These are phyloP conservation scores for Kalmusia sp. DNA, from an alignment of 2,329 filamentous ascomycete genomes.

Conservation along the genomic window DNA sequence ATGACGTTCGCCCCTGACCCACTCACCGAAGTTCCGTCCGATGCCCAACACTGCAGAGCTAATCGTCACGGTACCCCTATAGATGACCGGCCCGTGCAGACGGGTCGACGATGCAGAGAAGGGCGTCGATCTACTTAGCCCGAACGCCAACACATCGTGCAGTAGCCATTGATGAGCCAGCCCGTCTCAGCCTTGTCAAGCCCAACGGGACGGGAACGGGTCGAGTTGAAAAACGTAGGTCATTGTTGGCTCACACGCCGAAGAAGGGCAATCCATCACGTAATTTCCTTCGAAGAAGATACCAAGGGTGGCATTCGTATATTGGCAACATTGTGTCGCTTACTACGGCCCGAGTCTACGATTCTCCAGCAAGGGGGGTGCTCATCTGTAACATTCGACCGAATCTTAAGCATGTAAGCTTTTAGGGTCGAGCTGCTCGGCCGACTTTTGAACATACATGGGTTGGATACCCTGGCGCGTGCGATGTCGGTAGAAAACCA, in stretches of 20 bases:
- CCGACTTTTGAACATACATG: not conserved
- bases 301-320: not conserved
- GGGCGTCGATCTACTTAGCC: constrained; percentile 30
- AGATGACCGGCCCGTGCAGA: constrained; percentile 37
- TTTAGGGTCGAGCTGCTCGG: not conserved
- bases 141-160: constrained; percentile 47
- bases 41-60: constrained; percentile 21
- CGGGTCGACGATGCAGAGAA: constrained; percentile 32
- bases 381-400: not conserved
- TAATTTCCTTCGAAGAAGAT: too few species aligned
- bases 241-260: constrained; percentile 4
- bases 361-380: not conserved
- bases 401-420: not conserved
- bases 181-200: constrained; percentile 32
- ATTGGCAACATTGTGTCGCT: not conserved
- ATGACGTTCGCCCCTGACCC: constrained; percentile 13
- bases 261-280: too few species aligned
- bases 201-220: constrained; percentile 12
- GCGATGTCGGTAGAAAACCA: not conserved
- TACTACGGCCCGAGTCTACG: not conserved
- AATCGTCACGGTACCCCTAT: constrained; percentile 45
- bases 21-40: constrained; percentile 26
- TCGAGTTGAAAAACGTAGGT: not conserved
- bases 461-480: too few species aligned
- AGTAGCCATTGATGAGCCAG: constrained; percentile 35